phyloP scores from a whole-genome alignment of 352 stramenopile species.

The Phytopythium oedochilum region DNA sequence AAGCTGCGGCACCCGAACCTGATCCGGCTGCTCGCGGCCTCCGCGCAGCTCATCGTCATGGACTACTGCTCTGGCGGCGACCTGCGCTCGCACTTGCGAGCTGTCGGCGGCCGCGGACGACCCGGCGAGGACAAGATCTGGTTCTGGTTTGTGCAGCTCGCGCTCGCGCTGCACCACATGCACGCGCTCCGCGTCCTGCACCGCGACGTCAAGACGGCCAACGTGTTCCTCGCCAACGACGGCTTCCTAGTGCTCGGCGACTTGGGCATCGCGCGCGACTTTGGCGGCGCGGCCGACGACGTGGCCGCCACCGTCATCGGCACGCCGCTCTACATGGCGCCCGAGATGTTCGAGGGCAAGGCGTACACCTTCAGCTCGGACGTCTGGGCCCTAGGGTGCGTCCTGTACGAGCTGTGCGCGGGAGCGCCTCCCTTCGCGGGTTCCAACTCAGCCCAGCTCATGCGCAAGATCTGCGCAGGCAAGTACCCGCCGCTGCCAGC shows the following conservation, averaged over 20 bases:
- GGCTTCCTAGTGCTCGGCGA: constrained; percentile 86
- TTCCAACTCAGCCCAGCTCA: constrained; percentile 35
- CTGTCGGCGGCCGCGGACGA: background rate
- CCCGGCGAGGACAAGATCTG: constrained; percentile 73
- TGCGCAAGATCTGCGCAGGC: constrained; percentile 50
- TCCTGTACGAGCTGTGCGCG: constrained; percentile 80
- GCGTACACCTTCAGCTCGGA: constrained; percentile 80
- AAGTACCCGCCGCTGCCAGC: constrained; percentile 22
- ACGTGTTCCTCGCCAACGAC: constrained; percentile 66
- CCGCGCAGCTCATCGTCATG: constrained; percentile 86
- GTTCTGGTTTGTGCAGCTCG: constrained; percentile 90
- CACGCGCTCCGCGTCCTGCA: constrained; percentile 77
- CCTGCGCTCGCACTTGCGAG: constrained; percentile 29
- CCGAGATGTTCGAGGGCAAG: constrained; percentile 78
- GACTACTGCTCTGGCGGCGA: constrained; percentile 88
- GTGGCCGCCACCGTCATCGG: constrained; percentile 81
- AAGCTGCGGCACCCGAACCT: constrained; percentile 89
- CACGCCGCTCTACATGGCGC: constrained; percentile 88
- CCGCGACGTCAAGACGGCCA: constrained; percentile 91
- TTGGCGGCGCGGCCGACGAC: constrained; percentile 3
- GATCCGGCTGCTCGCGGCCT: constrained; percentile 76
- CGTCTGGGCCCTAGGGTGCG: constrained; percentile 86
- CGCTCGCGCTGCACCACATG: constrained; percentile 86
- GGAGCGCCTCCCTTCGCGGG: constrained; percentile 61
- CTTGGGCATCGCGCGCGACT: constrained; percentile 73